phyloP scores from a whole-genome alignment of 2,329 filamentous ascomycete genomes.

The Orbilia oligospora region DNA sequence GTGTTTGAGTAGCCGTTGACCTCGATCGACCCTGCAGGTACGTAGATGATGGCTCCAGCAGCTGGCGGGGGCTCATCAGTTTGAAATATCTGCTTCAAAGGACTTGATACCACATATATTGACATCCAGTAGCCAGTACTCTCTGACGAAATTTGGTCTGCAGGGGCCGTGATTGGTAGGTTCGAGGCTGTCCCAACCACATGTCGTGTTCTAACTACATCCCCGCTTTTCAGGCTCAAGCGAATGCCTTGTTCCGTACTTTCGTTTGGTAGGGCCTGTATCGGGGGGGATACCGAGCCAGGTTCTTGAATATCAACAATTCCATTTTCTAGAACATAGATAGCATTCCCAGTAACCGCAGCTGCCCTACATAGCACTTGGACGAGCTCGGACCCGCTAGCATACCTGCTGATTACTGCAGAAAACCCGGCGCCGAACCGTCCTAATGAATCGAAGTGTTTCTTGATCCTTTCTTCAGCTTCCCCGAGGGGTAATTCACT shows the following conservation, averaged over 20 bases:
- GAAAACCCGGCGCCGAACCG: conserved; percentile 90
- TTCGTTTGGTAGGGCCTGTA: conserved; percentile 64
- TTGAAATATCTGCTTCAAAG: conserved; percentile 17
- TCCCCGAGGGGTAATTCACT: conserved; percentile 64
- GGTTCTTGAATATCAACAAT: conserved; percentile 68
- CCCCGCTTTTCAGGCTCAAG: conserved; percentile 73
- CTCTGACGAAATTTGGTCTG: conserved; percentile 74
- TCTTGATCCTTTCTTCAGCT: conserved; percentile 80
- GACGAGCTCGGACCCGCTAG: conserved; percentile 86
- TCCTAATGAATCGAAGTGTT: conserved; percentile 88
- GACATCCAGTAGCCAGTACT: conserved; percentile 68
- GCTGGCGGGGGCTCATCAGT: conserved; percentile 40
- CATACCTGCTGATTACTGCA: conserved; percentile 92
- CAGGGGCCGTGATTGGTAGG: conserved; percentile 70
- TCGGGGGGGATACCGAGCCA: conserved; percentile 41
- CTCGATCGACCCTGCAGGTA: conserved; percentile 62
- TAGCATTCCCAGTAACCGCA: conserved; percentile 84
- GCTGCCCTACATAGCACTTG: conserved; percentile 92
- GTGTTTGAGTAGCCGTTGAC: conserved; percentile 63
- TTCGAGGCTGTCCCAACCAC: conserved; percentile 77
- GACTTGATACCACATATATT: conserved; percentile 69
- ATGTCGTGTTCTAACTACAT: conserved; percentile 72
- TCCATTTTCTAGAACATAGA: conserved; percentile 86
- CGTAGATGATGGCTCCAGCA: conserved; percentile 48
- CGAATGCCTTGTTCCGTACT: conserved; percentile 61